Conservation (phyloP, 139 green algal species). For the Spirogloea muscicola region DNA sequence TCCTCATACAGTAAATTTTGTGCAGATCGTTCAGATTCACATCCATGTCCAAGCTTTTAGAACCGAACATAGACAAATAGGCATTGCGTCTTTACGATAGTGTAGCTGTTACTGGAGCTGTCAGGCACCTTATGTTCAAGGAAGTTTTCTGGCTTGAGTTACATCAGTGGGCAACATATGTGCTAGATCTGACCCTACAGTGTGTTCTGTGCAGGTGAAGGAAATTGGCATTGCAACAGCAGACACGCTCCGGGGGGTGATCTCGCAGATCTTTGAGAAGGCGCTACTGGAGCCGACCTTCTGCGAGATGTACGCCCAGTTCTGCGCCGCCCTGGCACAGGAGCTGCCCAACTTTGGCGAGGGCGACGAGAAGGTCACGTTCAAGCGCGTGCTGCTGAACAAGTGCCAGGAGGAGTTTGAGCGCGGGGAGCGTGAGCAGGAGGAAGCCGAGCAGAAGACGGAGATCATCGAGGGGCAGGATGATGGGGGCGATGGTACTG, state of each 20-base stretch:
- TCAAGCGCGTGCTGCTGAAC: conserved; percentile 88
- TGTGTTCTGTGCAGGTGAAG: conserved; percentile 61
- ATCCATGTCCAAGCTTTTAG: no score
- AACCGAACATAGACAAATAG: no score
- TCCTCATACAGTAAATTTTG: no score
- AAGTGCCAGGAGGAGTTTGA: conserved; percentile 98
- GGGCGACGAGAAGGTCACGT: conserved; percentile 65
- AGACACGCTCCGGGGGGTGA: conserved; percentile 76
- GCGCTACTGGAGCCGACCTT: conserved; percentile 93
- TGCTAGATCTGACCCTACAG: background rate
- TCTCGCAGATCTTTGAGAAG: conserved; percentile 97
- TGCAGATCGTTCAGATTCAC: no score
- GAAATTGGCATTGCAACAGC: conserved; percentile 72
- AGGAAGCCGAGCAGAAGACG: conserved; percentile 32
- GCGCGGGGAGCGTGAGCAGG: conserved; percentile 11
- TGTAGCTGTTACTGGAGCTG: no score
- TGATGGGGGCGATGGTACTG: background rate
- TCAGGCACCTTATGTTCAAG: no score
- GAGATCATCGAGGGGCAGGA: conserved; percentile 29
- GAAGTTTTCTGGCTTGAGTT: no score
- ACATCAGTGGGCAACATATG: no score
- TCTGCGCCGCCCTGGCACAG: conserved; percentile 57
- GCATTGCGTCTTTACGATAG: no score
- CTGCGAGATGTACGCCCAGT: conserved; percentile 85
- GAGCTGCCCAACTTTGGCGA: conserved; percentile 36